These are phyloP conservation scores for Phellinidium pouzarii DNA, from an alignment of 1,284 basidiomycete genomes.

Conservation along the genomic window DNA sequence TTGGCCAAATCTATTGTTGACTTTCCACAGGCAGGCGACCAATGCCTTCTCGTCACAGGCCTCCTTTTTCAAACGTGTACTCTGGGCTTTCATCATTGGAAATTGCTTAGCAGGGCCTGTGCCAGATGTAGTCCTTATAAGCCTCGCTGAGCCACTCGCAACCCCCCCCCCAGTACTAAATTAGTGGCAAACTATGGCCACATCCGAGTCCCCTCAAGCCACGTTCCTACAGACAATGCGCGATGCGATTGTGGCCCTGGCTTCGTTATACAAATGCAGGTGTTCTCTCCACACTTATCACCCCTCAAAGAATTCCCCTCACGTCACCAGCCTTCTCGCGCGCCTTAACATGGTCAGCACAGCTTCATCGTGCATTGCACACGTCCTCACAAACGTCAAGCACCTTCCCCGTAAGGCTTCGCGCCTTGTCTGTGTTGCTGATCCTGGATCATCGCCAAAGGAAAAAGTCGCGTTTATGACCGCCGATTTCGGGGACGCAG, in stretches of 20 bases:
- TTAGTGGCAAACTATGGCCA: not conserved
- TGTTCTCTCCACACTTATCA: not conserved
- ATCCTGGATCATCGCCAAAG: not conserved
- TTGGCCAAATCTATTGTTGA: not conserved
- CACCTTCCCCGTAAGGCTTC: conserved; percentile 9
- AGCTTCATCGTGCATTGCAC: not conserved
- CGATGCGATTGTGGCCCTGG: not conserved
- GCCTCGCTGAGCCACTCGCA: not conserved
- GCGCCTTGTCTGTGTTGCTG: conserved; percentile 2
- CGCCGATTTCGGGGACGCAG: not conserved
- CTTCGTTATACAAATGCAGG: not conserved
- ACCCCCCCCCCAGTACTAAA: not conserved
- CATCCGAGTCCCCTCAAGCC: not conserved
- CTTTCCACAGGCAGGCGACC: not conserved
- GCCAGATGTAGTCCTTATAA: too few species aligned
- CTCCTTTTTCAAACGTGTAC: not conserved
- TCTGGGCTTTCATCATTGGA: too few species aligned
- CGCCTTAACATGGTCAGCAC: not conserved
- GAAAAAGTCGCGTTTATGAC: not conserved
- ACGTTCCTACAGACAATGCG: not conserved
- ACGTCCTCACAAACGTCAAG: not conserved
- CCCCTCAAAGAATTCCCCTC: not conserved
- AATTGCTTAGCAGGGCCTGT: too few species aligned
- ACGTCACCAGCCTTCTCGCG: not conserved
- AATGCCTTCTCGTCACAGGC: not conserved